A percentile compares a stretch with the other conserved stretches of the same genome.
Conservation (phyloP, 2,329 filamentous ascomycete species). For the Penicillium thymicola region DNA sequence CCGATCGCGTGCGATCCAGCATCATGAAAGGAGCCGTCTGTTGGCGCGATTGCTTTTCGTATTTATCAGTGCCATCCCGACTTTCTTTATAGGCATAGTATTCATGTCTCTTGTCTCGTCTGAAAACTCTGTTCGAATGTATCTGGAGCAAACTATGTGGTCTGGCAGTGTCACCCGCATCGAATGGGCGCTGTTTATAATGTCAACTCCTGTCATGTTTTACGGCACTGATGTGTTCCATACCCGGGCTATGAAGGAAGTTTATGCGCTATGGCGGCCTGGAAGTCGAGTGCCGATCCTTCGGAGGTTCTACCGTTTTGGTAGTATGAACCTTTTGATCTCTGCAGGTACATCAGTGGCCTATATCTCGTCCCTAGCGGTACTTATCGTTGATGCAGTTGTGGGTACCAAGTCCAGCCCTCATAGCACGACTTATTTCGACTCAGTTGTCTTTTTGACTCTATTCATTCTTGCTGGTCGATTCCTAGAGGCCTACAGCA, state of each 20-base stretch:
- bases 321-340: constrained; percentile 94
- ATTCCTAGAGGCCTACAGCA: constrained; percentile 75
- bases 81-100: constrained; percentile 81
- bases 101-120: constrained; percentile 79
- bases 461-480: constrained; percentile 72
- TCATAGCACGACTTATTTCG: constrained; percentile 70
- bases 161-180: constrained; percentile 68
- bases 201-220: constrained; percentile 84
- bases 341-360: constrained; percentile 84
- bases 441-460: constrained; percentile 88
- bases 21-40: constrained; percentile 65
- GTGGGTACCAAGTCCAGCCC: constrained; percentile 42
- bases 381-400: constrained; percentile 62
- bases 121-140: constrained; percentile 57
- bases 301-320: constrained; percentile 83
- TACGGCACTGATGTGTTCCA: constrained; percentile 86
- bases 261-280: constrained; percentile 71
- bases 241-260: constrained; percentile 70
- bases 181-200: constrained; percentile 74
- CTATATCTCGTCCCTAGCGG: constrained; percentile 75
- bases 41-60: constrained; percentile 69
- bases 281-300: constrained; percentile 70
- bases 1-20: constrained; percentile 68
- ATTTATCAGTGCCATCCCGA: constrained; percentile 69
- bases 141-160: constrained; percentile 67